A percentile compares a stretch with the other conserved stretches of the same genome.
phyloP scores from a whole-genome alignment of 2,329 filamentous ascomycete species.

The Fusarium sp. region DNA sequence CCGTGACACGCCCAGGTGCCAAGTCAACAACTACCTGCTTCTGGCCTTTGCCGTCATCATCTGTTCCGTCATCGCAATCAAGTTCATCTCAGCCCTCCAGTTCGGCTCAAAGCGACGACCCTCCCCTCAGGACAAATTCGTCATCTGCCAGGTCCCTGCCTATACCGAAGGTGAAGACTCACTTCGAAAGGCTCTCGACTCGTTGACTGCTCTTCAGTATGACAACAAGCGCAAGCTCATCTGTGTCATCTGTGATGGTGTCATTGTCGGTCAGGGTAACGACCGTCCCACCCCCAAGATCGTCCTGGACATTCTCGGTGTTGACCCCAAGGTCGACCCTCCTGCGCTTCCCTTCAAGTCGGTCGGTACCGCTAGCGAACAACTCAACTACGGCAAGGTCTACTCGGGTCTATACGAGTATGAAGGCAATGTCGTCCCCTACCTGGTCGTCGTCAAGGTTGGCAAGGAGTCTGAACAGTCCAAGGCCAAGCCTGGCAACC shows the following conservation, averaged over 20 bases:
- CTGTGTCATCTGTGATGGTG: constrained; percentile 95
- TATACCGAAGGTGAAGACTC: constrained; percentile 99
- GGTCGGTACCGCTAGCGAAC: constrained; percentile 87
- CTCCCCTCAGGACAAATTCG: constrained; percentile 95
- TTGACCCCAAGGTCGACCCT: constrained; percentile 96
- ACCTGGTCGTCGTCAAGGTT: constrained; percentile 95
- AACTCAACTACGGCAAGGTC: constrained; percentile 98
- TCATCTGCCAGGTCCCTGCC: constrained; percentile 97
- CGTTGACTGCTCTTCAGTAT: constrained; percentile 92
- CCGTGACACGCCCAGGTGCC: constrained; percentile 78
- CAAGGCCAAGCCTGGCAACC: constrained; percentile 94
- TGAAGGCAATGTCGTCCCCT: constrained; percentile 97
- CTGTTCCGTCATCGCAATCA: constrained; percentile 81
- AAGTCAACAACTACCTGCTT: constrained; percentile 91
- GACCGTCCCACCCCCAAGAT: constrained; percentile 98
- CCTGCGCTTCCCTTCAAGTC: constrained; percentile 95
- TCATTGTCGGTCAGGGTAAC: constrained; percentile 96
- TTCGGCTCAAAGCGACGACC: constrained; percentile 93
- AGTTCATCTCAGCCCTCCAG: constrained; percentile 93
- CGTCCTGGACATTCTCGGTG: constrained; percentile 94
- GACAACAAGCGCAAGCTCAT: constrained; percentile 99
- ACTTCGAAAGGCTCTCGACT: constrained; percentile 91
- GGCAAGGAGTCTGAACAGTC: constrained; percentile 95
- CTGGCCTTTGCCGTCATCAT: constrained; percentile 89
- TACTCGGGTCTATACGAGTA: constrained; percentile 98